Percentiles rank a stretch among this genome's conserved stretches.
phyloP scores from a whole-genome alignment of 2,329 filamentous ascomycete genomes.

The Lachnellula subtilissima region DNA sequence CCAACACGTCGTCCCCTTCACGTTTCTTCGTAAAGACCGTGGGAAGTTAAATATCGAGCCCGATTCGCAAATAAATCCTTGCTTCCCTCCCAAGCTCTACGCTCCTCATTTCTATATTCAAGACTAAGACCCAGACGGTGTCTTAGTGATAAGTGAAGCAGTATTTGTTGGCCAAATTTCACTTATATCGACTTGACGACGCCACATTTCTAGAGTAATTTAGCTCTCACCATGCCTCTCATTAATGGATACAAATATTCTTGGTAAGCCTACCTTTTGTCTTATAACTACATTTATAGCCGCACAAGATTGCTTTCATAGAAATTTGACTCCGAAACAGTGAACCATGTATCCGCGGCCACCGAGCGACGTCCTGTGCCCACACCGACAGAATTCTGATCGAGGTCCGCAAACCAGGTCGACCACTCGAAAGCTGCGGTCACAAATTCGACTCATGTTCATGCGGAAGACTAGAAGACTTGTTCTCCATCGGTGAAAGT shows the following conservation, averaged over 20 bases:
- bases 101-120: background rate
- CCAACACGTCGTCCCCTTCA: background rate
- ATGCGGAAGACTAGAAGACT: slow-evolving; percentile 20
- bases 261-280: slow-evolving; percentile 18
- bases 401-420: slow-evolving; percentile 27
- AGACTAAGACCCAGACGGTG: background rate
- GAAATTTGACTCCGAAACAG: slow-evolving; percentile 8
- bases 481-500: slow-evolving; percentile 13
- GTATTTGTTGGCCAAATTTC: background rate
- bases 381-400: slow-evolving; percentile 25
- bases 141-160: background rate
- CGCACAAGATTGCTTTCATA: background rate
- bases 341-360: slow-evolving; percentile 28
- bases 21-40: background rate
- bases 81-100: background rate
- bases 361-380: slow-evolving; percentile 25
- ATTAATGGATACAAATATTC: slow-evolving; percentile 28
- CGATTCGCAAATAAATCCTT: background rate
- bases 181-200: background rate
- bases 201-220: background rate
- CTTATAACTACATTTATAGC: background rate
- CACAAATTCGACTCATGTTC: slow-evolving; percentile 23
- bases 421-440: slow-evolving; percentile 26
- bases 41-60: background rate
- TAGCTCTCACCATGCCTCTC: slow-evolving; percentile 23